These are phyloP conservation scores for Alternaria sp. DNA, from an alignment of 2,329 filamentous ascomycete species.

Conservation along the genomic window DNA sequence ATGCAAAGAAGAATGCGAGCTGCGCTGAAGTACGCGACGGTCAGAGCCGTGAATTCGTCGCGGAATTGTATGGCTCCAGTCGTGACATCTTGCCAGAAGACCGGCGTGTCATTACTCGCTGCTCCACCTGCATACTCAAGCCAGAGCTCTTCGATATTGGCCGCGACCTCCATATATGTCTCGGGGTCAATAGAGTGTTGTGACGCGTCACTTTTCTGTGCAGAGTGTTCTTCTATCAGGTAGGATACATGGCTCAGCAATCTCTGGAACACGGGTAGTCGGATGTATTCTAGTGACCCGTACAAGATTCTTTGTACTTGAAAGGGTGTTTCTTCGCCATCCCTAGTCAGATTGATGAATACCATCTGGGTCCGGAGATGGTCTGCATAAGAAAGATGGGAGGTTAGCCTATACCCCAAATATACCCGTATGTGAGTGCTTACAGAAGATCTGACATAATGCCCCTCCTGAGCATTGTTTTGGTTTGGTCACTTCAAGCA, in stretches of 20 bases:
- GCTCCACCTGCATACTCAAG: conserved; percentile 26
- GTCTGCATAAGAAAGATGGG: not conserved
- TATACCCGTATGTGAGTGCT: not conserved
- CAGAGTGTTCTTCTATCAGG: conserved; percentile 28
- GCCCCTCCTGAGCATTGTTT: conserved; percentile 37
- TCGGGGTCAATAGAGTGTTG: not conserved
- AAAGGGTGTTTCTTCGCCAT: conserved; percentile 3
- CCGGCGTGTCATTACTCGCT: conserved; percentile 5
- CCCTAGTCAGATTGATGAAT: conserved; percentile 33
- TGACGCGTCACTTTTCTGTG: conserved; percentile 1
- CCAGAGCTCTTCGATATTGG: conserved; percentile 30
- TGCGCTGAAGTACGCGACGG: conserved; percentile 33
- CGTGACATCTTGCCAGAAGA: conserved; percentile 15
- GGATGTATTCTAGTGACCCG: conserved; percentile 32
- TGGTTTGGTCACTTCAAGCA: conserved; percentile 39
- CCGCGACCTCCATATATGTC: conserved; percentile 6
- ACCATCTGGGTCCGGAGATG: conserved; percentile 40
- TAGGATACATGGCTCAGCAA: conserved; percentile 31
- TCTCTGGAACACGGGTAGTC: conserved; percentile 37
- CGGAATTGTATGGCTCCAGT: conserved; percentile 20
- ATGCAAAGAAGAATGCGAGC: conserved; percentile 31
- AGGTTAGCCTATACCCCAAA: not conserved
- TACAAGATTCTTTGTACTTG: conserved; percentile 27
- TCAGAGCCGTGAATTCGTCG: conserved; percentile 38
- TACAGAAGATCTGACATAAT: conserved; percentile 42